Evolutionary conservation across 176 grass and related monocot species (phyloP), one percentile per base, ranked within the genome.

Genomic region (Stipa capillata): DNA sequence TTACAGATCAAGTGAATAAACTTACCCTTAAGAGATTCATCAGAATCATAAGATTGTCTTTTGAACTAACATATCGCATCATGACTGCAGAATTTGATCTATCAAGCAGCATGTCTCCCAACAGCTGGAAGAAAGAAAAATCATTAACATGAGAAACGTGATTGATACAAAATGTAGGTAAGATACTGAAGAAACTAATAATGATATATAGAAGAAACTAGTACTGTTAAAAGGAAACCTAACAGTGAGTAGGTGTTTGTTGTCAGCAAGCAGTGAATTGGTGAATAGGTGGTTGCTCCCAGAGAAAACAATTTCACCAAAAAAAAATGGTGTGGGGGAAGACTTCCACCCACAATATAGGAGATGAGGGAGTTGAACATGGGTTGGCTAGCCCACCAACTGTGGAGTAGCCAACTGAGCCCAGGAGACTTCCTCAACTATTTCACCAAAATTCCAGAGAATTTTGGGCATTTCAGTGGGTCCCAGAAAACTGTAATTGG

Each of bases 1-100:
- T 34, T 44, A 71, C 42, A 29, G 32, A 20, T 51, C 8, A 77
- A 89, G 63, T 74, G 63, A 76, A 36, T 32, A 66, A 77, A 83
- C 74, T 62, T 83, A 98, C 95, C 83, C 92, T 98, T 53, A 98
- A 77, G 81, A 98, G 95, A 90, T 92, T 94, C 95, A 98, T 98
- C 70, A 98, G 77, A 85, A 98, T 90, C 90, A 94, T 94, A 57
- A 98, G 92, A 73, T 94, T 94, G 52, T 98, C 95, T 72, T 94
- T 98, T 55, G 95, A 98, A 74, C 91, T 82, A 85, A 98, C 92
- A 89, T 98, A 98, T 52, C 57, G 92, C 63, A 98, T 86, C 95
- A 98, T 98, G 64, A 98, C 92, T 52, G 87, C 92, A 85, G 92
- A 90, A 82, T 98, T 98, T 80, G 95, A 98, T 84, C 95, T 80